These are phyloP conservation scores for Pisolithus microcarpus DNA, from an alignment of 768 basidiomycete species.

Conservation along the genomic window DNA sequence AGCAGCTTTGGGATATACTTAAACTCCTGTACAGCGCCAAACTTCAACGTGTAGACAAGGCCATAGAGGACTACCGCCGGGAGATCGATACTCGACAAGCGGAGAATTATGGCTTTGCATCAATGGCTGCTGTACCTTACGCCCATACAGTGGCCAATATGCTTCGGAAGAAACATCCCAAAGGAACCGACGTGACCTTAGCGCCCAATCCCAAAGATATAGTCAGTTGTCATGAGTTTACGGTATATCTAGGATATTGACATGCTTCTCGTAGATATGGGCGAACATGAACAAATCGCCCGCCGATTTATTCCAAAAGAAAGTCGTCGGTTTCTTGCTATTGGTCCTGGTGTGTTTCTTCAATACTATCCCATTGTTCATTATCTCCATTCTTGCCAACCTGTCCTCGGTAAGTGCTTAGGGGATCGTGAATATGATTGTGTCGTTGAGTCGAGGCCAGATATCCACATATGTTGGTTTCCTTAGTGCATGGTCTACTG, in stretches of 20 bases:
- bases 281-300: slow-evolving; percentile 75
- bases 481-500: slow-evolving; percentile 60
- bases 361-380: slow-evolving; percentile 87
- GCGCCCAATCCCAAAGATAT: slow-evolving; percentile 91
- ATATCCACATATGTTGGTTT: slow-evolving; percentile 61
- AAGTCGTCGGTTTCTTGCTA: slow-evolving; percentile 68
- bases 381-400: slow-evolving; percentile 90
- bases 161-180: slow-evolving; percentile 60
- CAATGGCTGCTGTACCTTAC: slow-evolving; percentile 82
- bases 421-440: not conserved
- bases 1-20: not conserved
- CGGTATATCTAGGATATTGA: not conserved
- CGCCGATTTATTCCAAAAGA: slow-evolving; percentile 58
- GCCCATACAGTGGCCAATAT: slow-evolving; percentile 79
- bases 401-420: slow-evolving; percentile 57
- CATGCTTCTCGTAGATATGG: slow-evolving; percentile 60
- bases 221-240: slow-evolving; percentile 33
- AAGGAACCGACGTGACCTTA: slow-evolving; percentile 61
- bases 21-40: slow-evolving; percentile 30
- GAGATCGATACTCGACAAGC: slow-evolving; percentile 70
- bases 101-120: slow-evolving; percentile 89
- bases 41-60: slow-evolving; percentile 57
- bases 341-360: slow-evolving; percentile 81
- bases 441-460: slow-evolving; percentile 9
- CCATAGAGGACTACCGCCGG: slow-evolving; percentile 65